Evolutionary conservation across 208 protist species (phyloP).

Genomic region (Leishmania turanica): DNA sequence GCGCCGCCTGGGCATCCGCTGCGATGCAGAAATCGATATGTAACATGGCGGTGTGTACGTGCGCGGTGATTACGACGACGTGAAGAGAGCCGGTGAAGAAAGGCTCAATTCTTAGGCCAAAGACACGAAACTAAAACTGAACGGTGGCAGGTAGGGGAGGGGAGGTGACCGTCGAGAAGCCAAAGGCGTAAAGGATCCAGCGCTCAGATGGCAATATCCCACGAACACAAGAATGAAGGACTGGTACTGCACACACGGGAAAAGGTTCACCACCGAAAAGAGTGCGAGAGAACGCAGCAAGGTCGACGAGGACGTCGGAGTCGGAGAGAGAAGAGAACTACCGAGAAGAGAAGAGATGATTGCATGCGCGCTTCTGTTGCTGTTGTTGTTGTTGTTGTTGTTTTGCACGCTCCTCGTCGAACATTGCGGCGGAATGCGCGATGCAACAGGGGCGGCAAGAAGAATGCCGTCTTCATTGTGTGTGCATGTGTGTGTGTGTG

Average conservation of each 20-base stretch:
- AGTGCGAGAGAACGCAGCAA: neutral
- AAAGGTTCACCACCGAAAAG: no score
- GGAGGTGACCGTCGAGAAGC: neutral
- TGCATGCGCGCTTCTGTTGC: neutral
- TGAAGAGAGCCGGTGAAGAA: no score
- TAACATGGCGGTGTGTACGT: constrained; percentile 28
- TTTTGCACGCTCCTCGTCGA: neutral
- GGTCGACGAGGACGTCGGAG: neutral
- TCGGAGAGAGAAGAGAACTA: neutral
- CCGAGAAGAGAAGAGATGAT: neutral
- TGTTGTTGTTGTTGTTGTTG: no score
- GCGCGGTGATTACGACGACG: neutral
- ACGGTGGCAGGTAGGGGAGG: neutral
- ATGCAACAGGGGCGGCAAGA: neutral
- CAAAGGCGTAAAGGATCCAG: neutral
- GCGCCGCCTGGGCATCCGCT: constrained; percentile 32
- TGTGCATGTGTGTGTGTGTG: neutral
- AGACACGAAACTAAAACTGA: neutral
- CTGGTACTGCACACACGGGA: neutral
- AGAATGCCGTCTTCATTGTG: neutral
- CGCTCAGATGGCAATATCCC: neutral
- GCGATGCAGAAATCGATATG: constrained; percentile 66
- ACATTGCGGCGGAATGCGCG: neutral
- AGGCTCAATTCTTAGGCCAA: neutral
- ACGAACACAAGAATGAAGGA: neutral